Percentiles rank a stretch among this genome's conserved stretches.
These are phyloP conservation scores for Pholiota molesta DNA, from an alignment of 768 basidiomycete genomes.

Conservation along the genomic window DNA sequence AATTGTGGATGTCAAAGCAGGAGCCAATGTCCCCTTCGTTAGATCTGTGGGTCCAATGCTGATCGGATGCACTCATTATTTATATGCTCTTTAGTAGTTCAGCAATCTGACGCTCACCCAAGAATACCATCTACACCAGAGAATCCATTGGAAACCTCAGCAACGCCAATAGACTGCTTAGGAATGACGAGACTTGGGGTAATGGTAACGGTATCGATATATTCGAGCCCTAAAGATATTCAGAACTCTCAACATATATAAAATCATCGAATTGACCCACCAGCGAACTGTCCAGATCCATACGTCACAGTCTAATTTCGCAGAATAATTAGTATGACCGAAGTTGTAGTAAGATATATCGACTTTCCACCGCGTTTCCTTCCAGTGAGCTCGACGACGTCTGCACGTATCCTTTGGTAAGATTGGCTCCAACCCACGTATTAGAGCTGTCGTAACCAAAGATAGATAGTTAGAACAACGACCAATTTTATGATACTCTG, in stretches of 20 bases:
- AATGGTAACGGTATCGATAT: slow-evolving; percentile 52
- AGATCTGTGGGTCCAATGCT: slow-evolving; percentile 20
- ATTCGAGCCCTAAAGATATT: slow-evolving; percentile 9
- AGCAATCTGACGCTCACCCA: slow-evolving; percentile 7
- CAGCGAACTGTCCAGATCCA: slow-evolving; percentile 60
- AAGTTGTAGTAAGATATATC: background rate
- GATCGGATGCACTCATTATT: background rate
- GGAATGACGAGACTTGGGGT: slow-evolving; percentile 46
- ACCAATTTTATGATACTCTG: background rate
- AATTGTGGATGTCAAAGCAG: slow-evolving; percentile 27
- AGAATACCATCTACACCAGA: slow-evolving; percentile 47
- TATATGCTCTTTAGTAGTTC: background rate
- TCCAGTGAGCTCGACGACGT: slow-evolving; percentile 52
- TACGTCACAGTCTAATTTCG: slow-evolving; percentile 49
- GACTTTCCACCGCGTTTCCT: slow-evolving; percentile 42
- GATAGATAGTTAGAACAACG: background rate
- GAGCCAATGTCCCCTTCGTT: slow-evolving; percentile 13
- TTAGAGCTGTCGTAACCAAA: slow-evolving; percentile 55
- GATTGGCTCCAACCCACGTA: slow-evolving; percentile 66
- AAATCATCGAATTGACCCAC: slow-evolving; percentile 27
- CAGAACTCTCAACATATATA: background rate
- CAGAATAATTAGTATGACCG: background rate
- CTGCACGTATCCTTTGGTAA: slow-evolving; percentile 33
- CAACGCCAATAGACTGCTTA: slow-evolving; percentile 66
- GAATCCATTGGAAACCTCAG: slow-evolving; percentile 43